A percentile compares a stretch with the other conserved stretches of the same genome.
These are phyloP conservation scores for Leucocoprinus birnbaumii DNA, from an alignment of 768 basidiomycete genomes.

Conservation along the genomic window DNA sequence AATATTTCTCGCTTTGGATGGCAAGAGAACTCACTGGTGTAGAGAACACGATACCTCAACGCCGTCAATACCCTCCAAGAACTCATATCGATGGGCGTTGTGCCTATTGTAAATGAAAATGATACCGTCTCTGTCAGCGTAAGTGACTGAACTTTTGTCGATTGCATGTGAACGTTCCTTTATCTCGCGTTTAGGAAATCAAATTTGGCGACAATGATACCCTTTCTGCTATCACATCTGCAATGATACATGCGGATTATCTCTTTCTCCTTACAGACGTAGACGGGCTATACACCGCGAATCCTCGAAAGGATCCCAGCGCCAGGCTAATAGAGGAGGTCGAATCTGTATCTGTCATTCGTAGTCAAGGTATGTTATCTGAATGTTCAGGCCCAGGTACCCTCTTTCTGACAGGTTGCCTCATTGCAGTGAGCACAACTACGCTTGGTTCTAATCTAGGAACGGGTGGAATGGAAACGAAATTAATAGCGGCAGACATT, in stretches of 20 bases:
- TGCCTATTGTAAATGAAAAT: constrained; percentile 99
- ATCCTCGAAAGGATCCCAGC: constrained; percentile 85
- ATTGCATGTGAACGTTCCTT: neutral
- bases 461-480: constrained; percentile 99
- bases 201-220: constrained; percentile 99
- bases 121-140: constrained; percentile 98
- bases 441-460: constrained; percentile 93
- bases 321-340: constrained; percentile 84
- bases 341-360: constrained; percentile 76
- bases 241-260: constrained; percentile 98
- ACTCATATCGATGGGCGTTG: constrained; percentile 87
- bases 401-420: constrained; percentile 1
- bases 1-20: neutral
- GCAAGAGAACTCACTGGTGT: constrained; percentile 1
- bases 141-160: constrained; percentile 28
- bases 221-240: constrained; percentile 92
- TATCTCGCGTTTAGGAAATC: constrained; percentile 73
- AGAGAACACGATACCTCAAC: constrained; percentile 95
- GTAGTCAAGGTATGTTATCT: constrained; percentile 61
- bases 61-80: constrained; percentile 95
- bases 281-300: constrained; percentile 92
- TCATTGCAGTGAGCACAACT: constrained; percentile 74
- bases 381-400: neutral
- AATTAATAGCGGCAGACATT: constrained; percentile 96
- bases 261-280: constrained; percentile 97